Base-by-base conservation (phyloP, 441 rosid species). In the Cnidoscolus chayamansa region DNA sequence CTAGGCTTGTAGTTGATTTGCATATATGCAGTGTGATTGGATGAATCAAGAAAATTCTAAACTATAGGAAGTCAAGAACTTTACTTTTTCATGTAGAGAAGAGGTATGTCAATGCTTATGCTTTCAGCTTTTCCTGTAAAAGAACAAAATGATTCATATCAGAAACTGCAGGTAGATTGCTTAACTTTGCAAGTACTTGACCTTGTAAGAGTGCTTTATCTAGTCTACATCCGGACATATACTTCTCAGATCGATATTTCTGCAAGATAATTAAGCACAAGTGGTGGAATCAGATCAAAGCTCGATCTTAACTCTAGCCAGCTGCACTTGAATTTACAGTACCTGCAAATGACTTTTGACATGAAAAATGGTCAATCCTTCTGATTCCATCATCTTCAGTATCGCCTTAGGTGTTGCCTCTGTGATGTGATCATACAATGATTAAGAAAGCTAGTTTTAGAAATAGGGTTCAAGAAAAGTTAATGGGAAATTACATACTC, bases 371-470 rank as follows among this genome's bases (percentile, higher is more conserved):
- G 63, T 43, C 11, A 56, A 61, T 30, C 10, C 61, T 60, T 74
- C 60, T 20, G 35, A 40, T n/a, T 89, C 93, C 97, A 93, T 93
- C 67, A 90, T 83, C 90, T 84, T 89, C 79, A 91, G 70, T 68
- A 94, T 84, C 10, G 91, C 87, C 86, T 90, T 94, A 0, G 98
- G 98, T 0, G 96, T 91, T 10, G 97, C 97, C 74, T 87, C 97
- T 94, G 70, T 49, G 68, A 53, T 64, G 73, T 71, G 64, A 79
- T 19, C 37, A 51, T 19, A 67, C 65, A 59, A 2, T 3, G 53
- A 12, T 63, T 72, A 69, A 54, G 2, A 56, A 25, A 54, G 37
- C 30, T 63, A 9, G 53, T 20, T 47, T 20, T 10, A 1, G 6
- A 64, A 17, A 3, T 63, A 25, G 25, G 25, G 25, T 25, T 25